Conservation (phyloP, 352 stramenopile species). For the Phytophthora pistaciae region DNA sequence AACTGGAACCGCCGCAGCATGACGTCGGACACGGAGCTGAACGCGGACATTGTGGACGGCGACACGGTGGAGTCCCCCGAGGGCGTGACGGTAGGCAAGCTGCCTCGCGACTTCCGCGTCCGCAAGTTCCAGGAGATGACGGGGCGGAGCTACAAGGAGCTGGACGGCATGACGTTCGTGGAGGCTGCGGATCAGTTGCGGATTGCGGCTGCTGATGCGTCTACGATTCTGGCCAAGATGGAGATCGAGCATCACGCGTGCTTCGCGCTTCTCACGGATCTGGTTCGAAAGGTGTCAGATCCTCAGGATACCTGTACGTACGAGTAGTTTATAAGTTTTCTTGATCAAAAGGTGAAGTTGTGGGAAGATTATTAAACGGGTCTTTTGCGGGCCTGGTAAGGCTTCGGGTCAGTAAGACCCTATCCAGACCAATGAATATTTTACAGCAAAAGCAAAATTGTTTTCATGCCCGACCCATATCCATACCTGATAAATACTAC, state of each 20-base stretch:
- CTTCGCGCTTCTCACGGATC: conserved; percentile 21
- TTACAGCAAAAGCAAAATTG: neutral
- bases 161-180: conserved; percentile 56
- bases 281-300: conserved; percentile 20
- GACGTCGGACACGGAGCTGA: conserved; percentile 67
- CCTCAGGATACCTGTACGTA: conserved; percentile 24
- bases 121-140: conserved; percentile 72
- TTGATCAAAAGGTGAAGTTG: too few species aligned
- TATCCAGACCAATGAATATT: neutral
- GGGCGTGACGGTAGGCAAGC: conserved; percentile 41
- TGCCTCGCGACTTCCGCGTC: conserved; percentile 65
- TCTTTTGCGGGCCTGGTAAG: too few species aligned
- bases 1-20: conserved; percentile 69
- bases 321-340: too few species aligned
- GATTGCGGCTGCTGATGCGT: conserved; percentile 21
- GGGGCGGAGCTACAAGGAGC: conserved; percentile 41
- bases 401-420: neutral
- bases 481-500: neutral
- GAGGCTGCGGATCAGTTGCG: conserved; percentile 52
- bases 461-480: neutral
- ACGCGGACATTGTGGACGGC: conserved; percentile 61
- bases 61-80: conserved; percentile 29
- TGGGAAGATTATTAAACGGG: neutral
- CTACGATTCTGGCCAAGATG: conserved; percentile 36
- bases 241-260: conserved; percentile 21